Conservation (phyloP, 805 yeast genomes). For the Sugiyamaella valdiviana region DNA sequence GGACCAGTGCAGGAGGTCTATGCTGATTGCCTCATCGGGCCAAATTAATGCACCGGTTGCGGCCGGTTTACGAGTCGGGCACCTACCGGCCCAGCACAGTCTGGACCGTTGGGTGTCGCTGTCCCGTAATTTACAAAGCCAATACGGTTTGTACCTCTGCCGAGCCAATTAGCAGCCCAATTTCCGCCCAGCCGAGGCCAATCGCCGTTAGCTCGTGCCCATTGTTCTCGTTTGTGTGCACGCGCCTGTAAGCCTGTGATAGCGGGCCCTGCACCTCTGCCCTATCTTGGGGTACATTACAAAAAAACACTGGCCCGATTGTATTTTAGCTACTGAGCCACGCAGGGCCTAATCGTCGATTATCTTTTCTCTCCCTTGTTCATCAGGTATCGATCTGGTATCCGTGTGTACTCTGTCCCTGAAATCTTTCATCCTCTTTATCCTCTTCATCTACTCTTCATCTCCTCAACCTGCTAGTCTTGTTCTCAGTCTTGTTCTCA, state of each 20-base stretch:
- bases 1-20: not conserved
- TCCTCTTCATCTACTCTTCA: too few relatives aligned
- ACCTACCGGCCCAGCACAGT: too few relatives aligned
- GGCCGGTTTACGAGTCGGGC: not conserved
- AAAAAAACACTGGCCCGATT: not conserved
- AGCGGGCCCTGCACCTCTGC: not conserved
- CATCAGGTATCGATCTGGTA: not conserved
- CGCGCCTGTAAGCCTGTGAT: too few relatives aligned
- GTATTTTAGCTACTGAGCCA: not conserved
- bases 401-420: too few relatives aligned
- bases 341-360: not conserved
- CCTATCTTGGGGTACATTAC: not conserved
- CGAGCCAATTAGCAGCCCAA: too few relatives aligned
- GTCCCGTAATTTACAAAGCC: too few relatives aligned
- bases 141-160: too few relatives aligned
- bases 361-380: not conserved
- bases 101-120: too few relatives aligned
- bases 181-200: too few relatives aligned
- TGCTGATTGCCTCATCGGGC: not conserved
- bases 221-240: too few relatives aligned
- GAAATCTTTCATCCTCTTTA: too few relatives aligned
- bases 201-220: too few relatives aligned
- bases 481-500: not conserved
- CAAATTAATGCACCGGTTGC: not conserved
- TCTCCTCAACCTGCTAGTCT: not conserved